Percentiles rank a stretch among this genome's conserved stretches.
These are phyloP conservation scores for Yamadazyma kitorensis DNA, from an alignment of 805 yeast species.

Conservation along the genomic window DNA sequence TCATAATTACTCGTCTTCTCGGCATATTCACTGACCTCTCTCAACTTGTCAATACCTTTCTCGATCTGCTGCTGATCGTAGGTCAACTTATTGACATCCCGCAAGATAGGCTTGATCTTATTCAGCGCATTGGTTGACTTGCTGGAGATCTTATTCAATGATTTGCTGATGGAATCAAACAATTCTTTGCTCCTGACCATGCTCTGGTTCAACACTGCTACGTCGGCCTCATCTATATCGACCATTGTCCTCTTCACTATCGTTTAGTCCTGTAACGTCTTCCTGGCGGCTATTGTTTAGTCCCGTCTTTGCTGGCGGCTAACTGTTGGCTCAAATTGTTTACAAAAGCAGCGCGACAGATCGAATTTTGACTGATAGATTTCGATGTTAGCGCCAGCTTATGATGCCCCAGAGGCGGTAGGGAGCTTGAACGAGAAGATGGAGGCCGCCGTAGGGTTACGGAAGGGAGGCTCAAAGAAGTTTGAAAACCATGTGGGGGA, in stretches of 20 bases:
- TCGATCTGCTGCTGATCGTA: conserved; percentile 57
- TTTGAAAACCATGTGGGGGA: conserved; percentile 5
- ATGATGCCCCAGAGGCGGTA: too few species aligned
- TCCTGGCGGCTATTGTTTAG: too few species aligned
- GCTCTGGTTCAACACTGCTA: conserved; percentile 76
- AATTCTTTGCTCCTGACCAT: conserved; percentile 56
- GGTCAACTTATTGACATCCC: conserved; percentile 56
- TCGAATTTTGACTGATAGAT: too few species aligned
- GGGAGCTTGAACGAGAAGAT: not conserved
- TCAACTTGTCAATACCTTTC: conserved; percentile 48
- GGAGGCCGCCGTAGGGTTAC: conserved; percentile 14
- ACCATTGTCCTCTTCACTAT: conserved; percentile 18
- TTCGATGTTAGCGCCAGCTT: too few species aligned
- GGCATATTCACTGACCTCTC: conserved; percentile 53
- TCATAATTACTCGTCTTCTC: conserved; percentile 41
- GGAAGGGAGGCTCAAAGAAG: conserved; percentile 21
- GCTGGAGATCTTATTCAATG: conserved; percentile 51
- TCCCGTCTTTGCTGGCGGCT: too few species aligned
- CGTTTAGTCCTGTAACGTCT: too few species aligned
- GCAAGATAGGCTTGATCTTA: conserved; percentile 69
- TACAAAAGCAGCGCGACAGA: too few species aligned
- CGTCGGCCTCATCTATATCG: conserved; percentile 79
- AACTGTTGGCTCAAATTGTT: too few species aligned
- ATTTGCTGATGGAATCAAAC: conserved; percentile 51
- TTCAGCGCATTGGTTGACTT: conserved; percentile 55